Conservation (phyloP, 179 eudicot species). For the Patellifolia procumbens region DNA sequence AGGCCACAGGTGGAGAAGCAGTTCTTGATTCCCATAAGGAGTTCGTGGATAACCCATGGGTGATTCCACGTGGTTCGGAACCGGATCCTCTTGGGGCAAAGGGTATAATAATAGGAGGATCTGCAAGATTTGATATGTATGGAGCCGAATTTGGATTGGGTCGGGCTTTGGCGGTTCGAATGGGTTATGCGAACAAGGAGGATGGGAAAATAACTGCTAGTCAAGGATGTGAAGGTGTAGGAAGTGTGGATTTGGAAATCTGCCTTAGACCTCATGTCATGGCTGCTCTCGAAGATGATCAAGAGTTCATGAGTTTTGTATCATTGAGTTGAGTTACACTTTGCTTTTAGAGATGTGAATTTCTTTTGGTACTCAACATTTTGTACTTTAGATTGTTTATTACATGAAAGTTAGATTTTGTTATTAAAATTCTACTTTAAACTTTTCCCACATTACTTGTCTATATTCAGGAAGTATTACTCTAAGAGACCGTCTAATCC, state of each 20-base stretch:
- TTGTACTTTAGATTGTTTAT: too few relatives aligned
- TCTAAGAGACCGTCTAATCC: too few relatives aligned
- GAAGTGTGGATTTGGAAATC: conserved; percentile 31
- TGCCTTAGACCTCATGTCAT: conserved; percentile 21
- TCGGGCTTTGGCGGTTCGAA: conserved; percentile 41
- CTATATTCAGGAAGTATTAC: too few relatives aligned
- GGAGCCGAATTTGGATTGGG: conserved; percentile 50
- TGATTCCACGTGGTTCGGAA: background rate
- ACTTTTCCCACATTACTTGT: too few relatives aligned
- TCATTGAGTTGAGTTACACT: too few relatives aligned
- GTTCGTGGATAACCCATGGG: background rate
- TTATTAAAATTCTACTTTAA: too few relatives aligned
- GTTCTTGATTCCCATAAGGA: background rate
- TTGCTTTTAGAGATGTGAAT: too few relatives aligned
- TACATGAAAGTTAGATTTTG: too few relatives aligned
- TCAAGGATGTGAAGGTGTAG: conserved; percentile 36
- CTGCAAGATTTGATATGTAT: conserved; percentile 45
- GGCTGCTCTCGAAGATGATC: conserved; percentile 37
- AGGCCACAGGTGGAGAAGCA: background rate
- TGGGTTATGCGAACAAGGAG: conserved; percentile 32
- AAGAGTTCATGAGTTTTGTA: conserved; percentile 33
- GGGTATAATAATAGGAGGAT: conserved; percentile 23
- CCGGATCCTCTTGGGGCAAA: background rate
- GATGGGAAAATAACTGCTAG: conserved; percentile 42
- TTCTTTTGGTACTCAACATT: too few relatives aligned